Conservation (phyloP, 2,329 filamentous ascomycete species). For the Penicillium expansum region DNA sequence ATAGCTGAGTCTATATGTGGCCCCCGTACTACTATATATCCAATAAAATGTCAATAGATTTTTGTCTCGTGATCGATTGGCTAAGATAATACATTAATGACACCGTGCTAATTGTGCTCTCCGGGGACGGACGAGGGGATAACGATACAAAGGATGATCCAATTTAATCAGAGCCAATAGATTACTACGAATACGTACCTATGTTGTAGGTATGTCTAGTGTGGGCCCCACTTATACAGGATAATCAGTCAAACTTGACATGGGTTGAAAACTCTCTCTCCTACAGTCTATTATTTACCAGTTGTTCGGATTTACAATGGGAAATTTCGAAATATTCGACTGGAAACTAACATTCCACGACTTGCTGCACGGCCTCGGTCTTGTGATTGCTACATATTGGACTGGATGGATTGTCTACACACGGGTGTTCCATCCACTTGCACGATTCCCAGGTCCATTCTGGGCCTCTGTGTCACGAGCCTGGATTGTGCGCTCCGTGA, state of each 20-base stretch:
- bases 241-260: conserved; percentile 2
- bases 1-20: neutral
- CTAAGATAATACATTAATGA: too few species aligned
- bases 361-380: neutral
- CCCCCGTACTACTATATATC: too few species aligned
- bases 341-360: neutral
- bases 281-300: conserved; percentile 4
- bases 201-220: neutral
- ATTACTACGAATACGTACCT: neutral
- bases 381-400: conserved; percentile 11
- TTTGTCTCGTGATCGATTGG: too few species aligned
- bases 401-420: conserved; percentile 27
- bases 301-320: conserved; percentile 1
- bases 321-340: conserved; percentile 4
- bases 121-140: too few species aligned
- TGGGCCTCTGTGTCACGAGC: conserved; percentile 26
- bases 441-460: conserved; percentile 22
- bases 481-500: conserved; percentile 26
- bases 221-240: neutral
- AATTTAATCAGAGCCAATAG: neutral
- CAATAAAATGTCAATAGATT: too few species aligned
- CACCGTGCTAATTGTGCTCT: too few species aligned
- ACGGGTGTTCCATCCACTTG: conserved; percentile 20
- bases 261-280: conserved; percentile 3
- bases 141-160: too few species aligned